Conservation (phyloP, 2,329 filamentous ascomycete species). For the Ophiocordyceps sinensis region DNA sequence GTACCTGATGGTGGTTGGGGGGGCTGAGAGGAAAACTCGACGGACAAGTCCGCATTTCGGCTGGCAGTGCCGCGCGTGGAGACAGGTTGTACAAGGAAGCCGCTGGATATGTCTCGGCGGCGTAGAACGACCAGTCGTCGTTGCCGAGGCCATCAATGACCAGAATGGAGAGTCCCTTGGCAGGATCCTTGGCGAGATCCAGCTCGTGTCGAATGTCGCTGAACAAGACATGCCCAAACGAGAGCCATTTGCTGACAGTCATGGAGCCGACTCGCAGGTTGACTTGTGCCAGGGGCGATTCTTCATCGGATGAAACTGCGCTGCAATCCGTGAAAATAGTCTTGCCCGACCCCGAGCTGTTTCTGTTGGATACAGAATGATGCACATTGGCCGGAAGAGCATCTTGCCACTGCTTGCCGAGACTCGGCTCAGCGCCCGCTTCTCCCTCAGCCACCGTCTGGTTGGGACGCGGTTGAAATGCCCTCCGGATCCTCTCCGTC, state of each 20-base stretch:
- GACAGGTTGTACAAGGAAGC: slow-evolving; percentile 67
- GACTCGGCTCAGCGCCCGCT: slow-evolving; percentile 20
- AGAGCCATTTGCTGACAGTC: slow-evolving; percentile 79
- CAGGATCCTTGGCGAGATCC: slow-evolving; percentile 21
- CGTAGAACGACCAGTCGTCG: slow-evolving; percentile 78
- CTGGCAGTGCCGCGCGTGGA: slow-evolving; percentile 35
- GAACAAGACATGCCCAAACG: slow-evolving; percentile 71
- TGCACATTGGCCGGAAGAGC: not conserved
- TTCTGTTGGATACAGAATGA: slow-evolving; percentile 11
- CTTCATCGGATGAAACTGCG: slow-evolving; percentile 37
- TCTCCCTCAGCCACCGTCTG: slow-evolving; percentile 29
- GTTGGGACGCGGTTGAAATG: slow-evolving; percentile 26
- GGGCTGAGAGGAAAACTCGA: slow-evolving; percentile 40
- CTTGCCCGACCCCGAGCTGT: slow-evolving; percentile 16
- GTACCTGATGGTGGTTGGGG: slow-evolving; percentile 62
- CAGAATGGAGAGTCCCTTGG: slow-evolving; percentile 47
- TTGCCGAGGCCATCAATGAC: slow-evolving; percentile 78
- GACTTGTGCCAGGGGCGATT: slow-evolving; percentile 52
- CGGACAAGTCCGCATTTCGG: slow-evolving; percentile 25
- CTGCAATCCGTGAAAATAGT: slow-evolving; percentile 28
- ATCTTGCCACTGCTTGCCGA: not conserved
- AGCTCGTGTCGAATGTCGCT: slow-evolving; percentile 65
- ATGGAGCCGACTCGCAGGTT: slow-evolving; percentile 68
- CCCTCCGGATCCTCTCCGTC: slow-evolving; percentile 35
- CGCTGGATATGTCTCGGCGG: slow-evolving; percentile 62